A percentile compares a stretch with the other conserved stretches of the same genome.
phyloP scores from a whole-genome alignment of 2,329 filamentous ascomycete genomes.

The Fusarium phyllophilum region DNA sequence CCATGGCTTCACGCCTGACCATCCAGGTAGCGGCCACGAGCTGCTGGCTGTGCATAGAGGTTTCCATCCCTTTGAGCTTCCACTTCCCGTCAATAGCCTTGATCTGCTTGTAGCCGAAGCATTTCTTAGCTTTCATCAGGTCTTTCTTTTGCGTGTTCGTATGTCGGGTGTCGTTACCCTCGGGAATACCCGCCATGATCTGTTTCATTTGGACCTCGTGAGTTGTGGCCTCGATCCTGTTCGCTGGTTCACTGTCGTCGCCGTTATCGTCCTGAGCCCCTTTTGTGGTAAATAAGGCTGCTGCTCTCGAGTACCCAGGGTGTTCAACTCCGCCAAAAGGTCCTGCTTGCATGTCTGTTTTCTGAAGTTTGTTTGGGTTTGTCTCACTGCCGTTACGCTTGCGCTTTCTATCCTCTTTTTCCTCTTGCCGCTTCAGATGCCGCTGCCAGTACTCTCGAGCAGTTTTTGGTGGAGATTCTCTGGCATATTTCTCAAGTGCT shows the following conservation, averaged over 20 bases:
- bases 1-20: constrained; percentile 58
- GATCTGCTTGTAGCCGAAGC: constrained; percentile 38
- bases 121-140: constrained; percentile 5
- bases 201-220: not conserved
- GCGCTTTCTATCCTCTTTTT: not conserved
- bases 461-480: not conserved
- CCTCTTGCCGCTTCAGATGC: rapidly evolving
- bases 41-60: constrained; percentile 59
- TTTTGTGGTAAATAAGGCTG: not conserved
- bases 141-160: constrained; percentile 22
- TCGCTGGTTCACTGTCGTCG: not conserved
- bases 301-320: not conserved
- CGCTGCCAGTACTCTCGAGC: constrained; percentile 3
- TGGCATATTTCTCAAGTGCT: rapidly evolving
- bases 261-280: not conserved
- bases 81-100: constrained; percentile 1
- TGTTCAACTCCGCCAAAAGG: not conserved
- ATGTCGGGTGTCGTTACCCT: constrained; percentile 21
- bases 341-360: not conserved
- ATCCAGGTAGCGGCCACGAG: constrained; percentile 64
- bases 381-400: not conserved
- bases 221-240: not conserved
- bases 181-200: constrained; percentile 17
- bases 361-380: not conserved
- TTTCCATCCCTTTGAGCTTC: constrained; percentile 31